Evolutionary conservation across 192 early-diverging fungal species (phyloP).

Genomic region (Rhizophagus clarus): DNA sequence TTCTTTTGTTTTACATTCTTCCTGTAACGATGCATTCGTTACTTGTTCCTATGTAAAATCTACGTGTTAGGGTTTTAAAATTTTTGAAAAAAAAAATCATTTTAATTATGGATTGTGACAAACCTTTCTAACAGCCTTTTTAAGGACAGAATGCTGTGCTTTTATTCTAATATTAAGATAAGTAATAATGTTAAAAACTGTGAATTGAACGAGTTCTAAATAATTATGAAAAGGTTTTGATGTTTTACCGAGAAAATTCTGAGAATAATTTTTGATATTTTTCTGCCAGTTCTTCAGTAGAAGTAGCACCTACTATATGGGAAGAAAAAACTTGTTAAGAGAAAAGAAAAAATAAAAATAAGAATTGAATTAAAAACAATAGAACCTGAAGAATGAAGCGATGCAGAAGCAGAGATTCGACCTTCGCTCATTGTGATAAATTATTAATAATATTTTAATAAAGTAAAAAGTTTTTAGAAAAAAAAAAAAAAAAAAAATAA

Average conservation of each 20-base stretch:
- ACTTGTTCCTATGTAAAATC: slow-evolving; percentile 54
- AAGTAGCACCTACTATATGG: slow-evolving; percentile 8
- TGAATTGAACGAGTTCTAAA: background rate
- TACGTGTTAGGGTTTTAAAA: background rate
- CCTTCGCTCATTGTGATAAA: background rate
- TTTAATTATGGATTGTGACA: background rate
- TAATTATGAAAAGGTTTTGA: background rate
- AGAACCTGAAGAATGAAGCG: slow-evolving; percentile 15
- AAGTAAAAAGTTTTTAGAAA: background rate
- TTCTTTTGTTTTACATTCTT: slow-evolving; percentile 58
- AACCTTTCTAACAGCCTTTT: slow-evolving; percentile 61
- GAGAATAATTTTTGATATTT: slow-evolving; percentile 59
- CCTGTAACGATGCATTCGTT: slow-evolving; percentile 49
- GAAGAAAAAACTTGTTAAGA: background rate
- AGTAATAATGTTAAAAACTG: background rate
- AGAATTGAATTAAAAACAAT: background rate
- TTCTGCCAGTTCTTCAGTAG: slow-evolving; percentile 55
- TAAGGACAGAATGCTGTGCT: slow-evolving; percentile 60
- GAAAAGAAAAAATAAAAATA: background rate
- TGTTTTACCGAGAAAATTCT: slow-evolving; percentile 53
- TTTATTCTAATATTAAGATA: slow-evolving; percentile 47
- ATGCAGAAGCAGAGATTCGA: background rate
- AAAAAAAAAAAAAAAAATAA: background rate
- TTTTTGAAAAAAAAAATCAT: background rate
- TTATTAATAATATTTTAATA: background rate